These are phyloP conservation scores for Pugionium dolabratum DNA, from an alignment of 345 rosid species.

Conservation along the genomic window DNA sequence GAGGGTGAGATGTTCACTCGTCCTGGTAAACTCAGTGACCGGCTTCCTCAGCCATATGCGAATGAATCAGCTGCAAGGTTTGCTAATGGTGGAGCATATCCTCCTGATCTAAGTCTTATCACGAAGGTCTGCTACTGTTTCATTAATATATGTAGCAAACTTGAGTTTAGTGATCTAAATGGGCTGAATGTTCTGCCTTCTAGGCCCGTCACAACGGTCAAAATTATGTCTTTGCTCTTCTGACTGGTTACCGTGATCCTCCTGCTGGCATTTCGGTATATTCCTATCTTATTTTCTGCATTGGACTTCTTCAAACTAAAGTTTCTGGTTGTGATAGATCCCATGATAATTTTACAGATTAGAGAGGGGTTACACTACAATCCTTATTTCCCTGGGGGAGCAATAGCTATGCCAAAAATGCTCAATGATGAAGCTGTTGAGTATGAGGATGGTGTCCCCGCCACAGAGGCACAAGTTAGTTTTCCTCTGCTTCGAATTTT, in stretches of 20 bases:
- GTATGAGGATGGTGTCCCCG: conserved; percentile 97
- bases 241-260: conserved; percentile 98
- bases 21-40: conserved; percentile 98
- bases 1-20: conserved; percentile 99
- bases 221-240: conserved; percentile 92
- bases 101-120: conserved; percentile 98
- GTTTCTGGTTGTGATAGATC: neutral
- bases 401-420: conserved; percentile 99
- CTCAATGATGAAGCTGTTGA: conserved; percentile 94
- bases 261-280: conserved; percentile 93
- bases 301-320: neutral
- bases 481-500: conserved; percentile 1
- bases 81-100: conserved; percentile 99
- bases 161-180: conserved; percentile 5
- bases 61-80: conserved; percentile 98
- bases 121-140: conserved; percentile 68
- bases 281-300: conserved; percentile 10
- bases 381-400: conserved; percentile 99
- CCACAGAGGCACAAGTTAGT: conserved; percentile 95
- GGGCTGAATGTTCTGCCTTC: conserved; percentile 26
- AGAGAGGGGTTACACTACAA: conserved; percentile 95
- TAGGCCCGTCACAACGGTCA: conserved; percentile 99
- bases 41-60: conserved; percentile 84
- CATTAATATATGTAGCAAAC: conserved; percentile 18
- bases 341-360: conserved; percentile 51